Percentiles rank a stretch among this genome's conserved stretches.
These are phyloP conservation scores for Starmerella apicola DNA, from an alignment of 805 yeast species.

Conservation along the genomic window DNA sequence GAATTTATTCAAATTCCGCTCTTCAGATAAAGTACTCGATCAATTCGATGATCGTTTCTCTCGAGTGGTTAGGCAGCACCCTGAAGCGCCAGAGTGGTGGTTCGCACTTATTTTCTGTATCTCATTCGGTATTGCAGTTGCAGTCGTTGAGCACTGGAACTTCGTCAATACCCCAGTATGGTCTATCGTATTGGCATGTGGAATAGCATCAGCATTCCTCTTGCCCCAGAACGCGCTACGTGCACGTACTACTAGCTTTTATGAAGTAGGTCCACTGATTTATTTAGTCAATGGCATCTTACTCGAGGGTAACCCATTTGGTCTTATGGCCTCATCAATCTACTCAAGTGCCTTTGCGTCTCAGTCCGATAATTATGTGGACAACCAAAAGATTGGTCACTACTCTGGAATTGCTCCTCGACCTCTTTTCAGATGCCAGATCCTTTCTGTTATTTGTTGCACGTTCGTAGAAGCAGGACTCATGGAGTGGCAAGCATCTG, in stretches of 20 bases:
- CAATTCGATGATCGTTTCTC: conserved; percentile 43
- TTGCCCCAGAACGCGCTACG: conserved; percentile 38
- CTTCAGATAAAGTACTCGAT: conserved; percentile 18
- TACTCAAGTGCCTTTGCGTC: conserved; percentile 45
- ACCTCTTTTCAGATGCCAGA: conserved; percentile 11
- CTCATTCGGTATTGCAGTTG: conserved; percentile 35
- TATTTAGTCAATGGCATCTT: conserved; percentile 45
- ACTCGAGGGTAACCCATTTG: conserved; percentile 41
- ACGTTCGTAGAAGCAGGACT: conserved; percentile 11
- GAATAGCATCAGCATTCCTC: conserved; percentile 38
- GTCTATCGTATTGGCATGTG: conserved; percentile 44
- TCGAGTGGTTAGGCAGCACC: conserved; percentile 44
- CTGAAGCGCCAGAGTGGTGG: conserved; percentile 65
- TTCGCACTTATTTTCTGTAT: conserved; percentile 32
- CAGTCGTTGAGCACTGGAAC: conserved; percentile 29
- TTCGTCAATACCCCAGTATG: conserved; percentile 42
- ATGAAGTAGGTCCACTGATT: conserved; percentile 38
- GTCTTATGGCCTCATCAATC: conserved; percentile 39
- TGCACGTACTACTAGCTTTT: conserved; percentile 37
- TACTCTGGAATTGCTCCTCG: conserved; percentile 27
- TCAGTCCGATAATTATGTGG: conserved; percentile 49
- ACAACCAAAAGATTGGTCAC: conserved; percentile 44
- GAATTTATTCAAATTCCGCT: conserved; percentile 10
- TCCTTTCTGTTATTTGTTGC: conserved; percentile 8
- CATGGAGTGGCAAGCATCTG: conserved; percentile 11